A percentile compares a stretch with the other conserved stretches of the same genome.
Evolutionary conservation across 495 filamentous ascomycete genomes (phyloP).

Genomic region (Podospora comata): DNA sequence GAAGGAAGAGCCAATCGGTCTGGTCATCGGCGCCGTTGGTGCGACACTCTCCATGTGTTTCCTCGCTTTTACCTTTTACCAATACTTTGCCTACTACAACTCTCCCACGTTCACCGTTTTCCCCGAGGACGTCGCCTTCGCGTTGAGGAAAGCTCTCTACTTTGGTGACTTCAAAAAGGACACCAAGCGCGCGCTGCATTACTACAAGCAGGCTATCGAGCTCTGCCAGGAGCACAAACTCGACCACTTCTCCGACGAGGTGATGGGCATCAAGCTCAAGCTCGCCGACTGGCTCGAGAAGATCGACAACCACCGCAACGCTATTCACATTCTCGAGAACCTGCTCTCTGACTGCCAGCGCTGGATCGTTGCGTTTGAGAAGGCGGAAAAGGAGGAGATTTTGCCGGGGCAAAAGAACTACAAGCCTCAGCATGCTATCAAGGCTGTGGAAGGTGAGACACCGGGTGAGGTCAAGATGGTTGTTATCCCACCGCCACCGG

Average conservation of each 20-base stretch:
- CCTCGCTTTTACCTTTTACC: conserved; percentile 3
- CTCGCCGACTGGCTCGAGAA: conserved; percentile 76
- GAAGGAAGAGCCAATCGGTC: conserved; percentile 40
- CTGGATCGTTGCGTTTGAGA: conserved; percentile 60
- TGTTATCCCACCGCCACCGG: background rate
- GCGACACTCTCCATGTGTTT: background rate
- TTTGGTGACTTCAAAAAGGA: conserved; percentile 73
- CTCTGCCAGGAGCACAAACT: conserved; percentile 67
- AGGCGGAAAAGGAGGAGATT: conserved; percentile 50
- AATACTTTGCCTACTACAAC: conserved; percentile 67
- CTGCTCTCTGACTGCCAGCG: conserved; percentile 57
- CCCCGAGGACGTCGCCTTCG: conserved; percentile 72
- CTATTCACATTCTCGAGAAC: conserved; percentile 71
- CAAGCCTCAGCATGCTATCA: background rate
- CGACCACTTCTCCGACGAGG: conserved; percentile 84
- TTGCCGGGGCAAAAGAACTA: conserved; percentile 26
- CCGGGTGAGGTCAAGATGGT: background rate
- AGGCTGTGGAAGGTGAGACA: background rate
- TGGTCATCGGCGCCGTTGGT: conserved; percentile 38
- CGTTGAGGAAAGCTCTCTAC: conserved; percentile 81
- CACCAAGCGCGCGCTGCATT: conserved; percentile 69
- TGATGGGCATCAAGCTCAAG: conserved; percentile 83
- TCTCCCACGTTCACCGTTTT: conserved; percentile 57
- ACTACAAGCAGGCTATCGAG: conserved; percentile 73
- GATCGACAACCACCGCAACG: conserved; percentile 58